A percentile compares a stretch with the other conserved stretches of the same genome.
These are phyloP conservation scores for Ambrosiella xylebori DNA, from an alignment of 2,329 filamentous ascomycete species.

Conservation along the genomic window DNA sequence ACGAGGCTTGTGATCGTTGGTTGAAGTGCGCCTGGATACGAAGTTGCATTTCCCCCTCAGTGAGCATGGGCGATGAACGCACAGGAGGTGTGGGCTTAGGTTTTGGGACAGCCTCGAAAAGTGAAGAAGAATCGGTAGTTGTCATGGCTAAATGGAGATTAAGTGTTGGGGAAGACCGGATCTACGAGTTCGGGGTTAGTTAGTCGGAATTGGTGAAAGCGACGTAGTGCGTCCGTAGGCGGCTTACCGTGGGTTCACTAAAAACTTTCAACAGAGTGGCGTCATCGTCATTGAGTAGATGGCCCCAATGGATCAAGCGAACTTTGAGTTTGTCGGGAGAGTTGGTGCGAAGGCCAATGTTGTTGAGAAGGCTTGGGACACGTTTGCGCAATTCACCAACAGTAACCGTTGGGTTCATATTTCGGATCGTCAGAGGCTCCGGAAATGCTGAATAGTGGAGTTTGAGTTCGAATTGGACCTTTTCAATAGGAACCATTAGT, in stretches of 20 bases:
- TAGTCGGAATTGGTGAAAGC: background rate
- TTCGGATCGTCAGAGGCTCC: slow-evolving; percentile 31
- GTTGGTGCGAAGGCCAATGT: slow-evolving; percentile 25
- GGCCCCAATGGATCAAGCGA: slow-evolving; percentile 43
- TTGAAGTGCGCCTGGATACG: slow-evolving; percentile 11
- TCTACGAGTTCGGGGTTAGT: slow-evolving; percentile 2
- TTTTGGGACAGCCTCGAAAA: background rate
- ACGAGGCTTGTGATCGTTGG: slow-evolving; percentile 6
- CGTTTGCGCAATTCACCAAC: slow-evolving; percentile 40
- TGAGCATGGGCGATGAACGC: slow-evolving; percentile 10
- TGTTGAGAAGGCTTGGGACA: slow-evolving; percentile 33
- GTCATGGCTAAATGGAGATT: slow-evolving; percentile 12
- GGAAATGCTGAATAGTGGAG: slow-evolving; percentile 41
- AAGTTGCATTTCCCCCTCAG: slow-evolving; percentile 12
- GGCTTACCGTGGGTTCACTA: slow-evolving; percentile 34
- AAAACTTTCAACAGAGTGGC: slow-evolving; percentile 41
- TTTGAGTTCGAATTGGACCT: slow-evolving; percentile 35
- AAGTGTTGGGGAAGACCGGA: slow-evolving; percentile 6
- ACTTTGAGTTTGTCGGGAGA: slow-evolving; percentile 29
- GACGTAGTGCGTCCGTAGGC: background rate
- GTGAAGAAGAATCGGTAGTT: background rate
- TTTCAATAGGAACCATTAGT: slow-evolving; percentile 16
- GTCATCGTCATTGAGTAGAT: slow-evolving; percentile 34
- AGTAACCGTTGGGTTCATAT: slow-evolving; percentile 32
- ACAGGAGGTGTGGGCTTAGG: slow-evolving; percentile 6